Evolutionary conservation across 129 eudicot species (phyloP).

Genomic region (Tagetes patula): DNA sequence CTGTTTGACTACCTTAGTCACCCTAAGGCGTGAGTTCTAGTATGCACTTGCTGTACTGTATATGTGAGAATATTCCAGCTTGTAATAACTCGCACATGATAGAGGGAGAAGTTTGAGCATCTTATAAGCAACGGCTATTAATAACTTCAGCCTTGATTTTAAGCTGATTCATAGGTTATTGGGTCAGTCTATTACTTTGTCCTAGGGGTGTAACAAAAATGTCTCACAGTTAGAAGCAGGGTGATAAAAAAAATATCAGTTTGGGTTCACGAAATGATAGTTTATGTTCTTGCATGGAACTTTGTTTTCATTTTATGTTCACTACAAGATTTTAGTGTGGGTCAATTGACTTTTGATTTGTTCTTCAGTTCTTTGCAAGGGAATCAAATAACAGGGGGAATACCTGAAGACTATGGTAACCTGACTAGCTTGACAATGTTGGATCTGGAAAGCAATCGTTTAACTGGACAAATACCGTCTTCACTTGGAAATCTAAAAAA

Average conservation of each 20-base stretch:
- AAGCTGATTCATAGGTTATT: not conserved
- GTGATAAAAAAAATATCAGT: not conserved
- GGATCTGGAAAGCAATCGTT: conserved; percentile 72
- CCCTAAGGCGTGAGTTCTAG: not conserved
- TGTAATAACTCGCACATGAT: not conserved
- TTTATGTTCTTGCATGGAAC: not conserved
- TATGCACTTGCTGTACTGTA: not conserved
- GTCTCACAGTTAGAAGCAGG: not conserved
- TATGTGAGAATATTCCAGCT: not conserved
- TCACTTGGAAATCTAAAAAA: conserved; percentile 76
- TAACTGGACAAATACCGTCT: conserved; percentile 89
- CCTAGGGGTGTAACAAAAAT: not conserved
- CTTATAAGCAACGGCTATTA: not conserved
- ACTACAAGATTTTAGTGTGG: not conserved
- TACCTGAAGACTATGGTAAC: conserved; percentile 85
- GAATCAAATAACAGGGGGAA: conserved; percentile 75
- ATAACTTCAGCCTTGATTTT: not conserved
- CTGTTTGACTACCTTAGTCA: not conserved
- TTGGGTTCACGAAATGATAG: not conserved
- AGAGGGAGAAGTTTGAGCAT: not conserved
- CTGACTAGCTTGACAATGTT: conserved; percentile 72
- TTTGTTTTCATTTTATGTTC: not conserved
- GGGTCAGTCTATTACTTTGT: not conserved
- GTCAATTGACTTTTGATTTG: not conserved
- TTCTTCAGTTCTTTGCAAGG: conserved; percentile 72